Evolutionary conservation across 345 rosid species (phyloP), one percentile per base, ranked within the genome.

Genomic region (Sisymbrium altissimum): DNA sequence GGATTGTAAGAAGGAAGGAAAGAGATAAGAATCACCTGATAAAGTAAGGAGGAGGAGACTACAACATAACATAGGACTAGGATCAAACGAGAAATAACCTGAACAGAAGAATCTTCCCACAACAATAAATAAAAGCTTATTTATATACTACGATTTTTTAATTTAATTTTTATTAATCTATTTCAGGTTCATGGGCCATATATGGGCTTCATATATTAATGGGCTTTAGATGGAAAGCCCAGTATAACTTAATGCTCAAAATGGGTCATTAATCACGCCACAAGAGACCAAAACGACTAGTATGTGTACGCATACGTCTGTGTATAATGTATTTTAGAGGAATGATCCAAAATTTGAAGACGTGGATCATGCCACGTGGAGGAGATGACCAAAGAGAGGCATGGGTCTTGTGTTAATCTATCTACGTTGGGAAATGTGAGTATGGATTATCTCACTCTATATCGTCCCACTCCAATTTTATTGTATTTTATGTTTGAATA

Each of bases 341-440:
- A 54, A 35, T 5, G 19, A 70, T 76, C 52, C 53, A 56, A 70
- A 76, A 63, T 0, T 8, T 27, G 43, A 70, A 63, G 72, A 64
- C 44, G 39, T 70, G 72, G 80, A 77, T 9, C 0, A 65, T 39
- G 72, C 66, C 72, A 71, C 72, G 77, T 71, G 68, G 77, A 71
- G 29, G 59, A 1, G 25, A 74, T 52, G 64, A 54, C 44, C 38
- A 36, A 13, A 56, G 29, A 61, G 76, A 71, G 77, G 76, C 80
- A 60, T 77, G 80, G 76, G 55, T 49, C 54, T 71, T 13, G 19
- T 56, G 27, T 29, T 57, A 49, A 57, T 58, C 40, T 30, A 57
- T 58, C 40, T 30, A 65, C 72, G 9, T 77, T 11, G 80, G 72
- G 48, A 67, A 40, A 13, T 65, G 80, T 77, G 80, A 36, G 25